These are phyloP conservation scores for Tolypocladium capitatum DNA, from an alignment of 2,329 filamentous ascomycete genomes.

Conservation along the genomic window DNA sequence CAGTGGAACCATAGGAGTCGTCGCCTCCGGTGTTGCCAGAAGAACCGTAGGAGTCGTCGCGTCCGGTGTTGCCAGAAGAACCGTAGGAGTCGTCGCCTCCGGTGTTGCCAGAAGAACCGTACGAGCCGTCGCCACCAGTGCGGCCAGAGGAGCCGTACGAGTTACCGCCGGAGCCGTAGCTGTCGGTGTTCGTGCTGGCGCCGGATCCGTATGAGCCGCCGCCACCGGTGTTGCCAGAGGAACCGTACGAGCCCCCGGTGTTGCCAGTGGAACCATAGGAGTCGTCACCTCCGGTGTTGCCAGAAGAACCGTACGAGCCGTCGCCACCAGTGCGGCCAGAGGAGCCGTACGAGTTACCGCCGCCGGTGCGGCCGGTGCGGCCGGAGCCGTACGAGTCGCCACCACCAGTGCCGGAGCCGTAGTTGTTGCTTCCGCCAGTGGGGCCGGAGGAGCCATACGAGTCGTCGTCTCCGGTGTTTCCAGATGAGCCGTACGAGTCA, in stretches of 20 bases:
- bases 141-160: conserved; percentile 6
- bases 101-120: conserved; percentile 2
- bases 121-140: conserved; percentile 5
- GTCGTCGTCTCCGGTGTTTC: conserved; percentile 1
- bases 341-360: conserved; percentile 8
- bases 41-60: conserved; percentile 5
- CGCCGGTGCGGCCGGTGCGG: conserved; percentile 6
- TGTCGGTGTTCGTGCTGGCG: conserved; percentile 1
- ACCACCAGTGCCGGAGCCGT: conserved; percentile 11
- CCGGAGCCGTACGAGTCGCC: conserved; percentile 6
- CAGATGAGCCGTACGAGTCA: conserved; percentile 1
- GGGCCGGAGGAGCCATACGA: conserved; percentile 9
- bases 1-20: conserved; percentile 9
- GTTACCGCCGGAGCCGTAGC: not conserved
- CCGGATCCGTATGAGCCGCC: conserved; percentile 7
- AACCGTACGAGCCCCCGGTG: conserved; percentile 9
- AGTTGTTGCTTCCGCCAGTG: conserved; percentile 3
- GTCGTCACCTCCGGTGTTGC: conserved; percentile 8
- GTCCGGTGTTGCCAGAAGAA: not conserved
- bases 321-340: conserved; percentile 9
- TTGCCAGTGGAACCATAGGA: conserved; percentile 12
- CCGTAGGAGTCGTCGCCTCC: conserved; percentile 2
- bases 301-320: conserved; percentile 9
- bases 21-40: conserved; percentile 1
- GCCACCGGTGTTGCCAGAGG: conserved; percentile 7